Conservation (phyloP, 2,329 filamentous ascomycete genomes). For the Xylaria sp. region DNA sequence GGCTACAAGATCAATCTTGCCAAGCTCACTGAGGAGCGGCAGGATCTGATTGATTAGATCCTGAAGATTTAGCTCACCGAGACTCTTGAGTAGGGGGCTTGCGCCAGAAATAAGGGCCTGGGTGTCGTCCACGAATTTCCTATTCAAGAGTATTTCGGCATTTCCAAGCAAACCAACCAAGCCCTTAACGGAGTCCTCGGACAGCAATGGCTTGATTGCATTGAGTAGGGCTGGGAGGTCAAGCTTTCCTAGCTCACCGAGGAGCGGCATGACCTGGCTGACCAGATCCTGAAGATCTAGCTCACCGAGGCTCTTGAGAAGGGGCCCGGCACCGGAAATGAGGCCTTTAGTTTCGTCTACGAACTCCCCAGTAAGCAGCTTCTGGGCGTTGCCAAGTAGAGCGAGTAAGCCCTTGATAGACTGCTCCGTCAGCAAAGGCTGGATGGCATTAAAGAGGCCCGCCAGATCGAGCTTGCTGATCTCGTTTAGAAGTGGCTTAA, state of each 20-base stretch:
- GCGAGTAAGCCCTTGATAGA: conserved; percentile 40
- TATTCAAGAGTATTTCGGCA: conserved; percentile 38
- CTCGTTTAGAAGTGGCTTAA: conserved; percentile 41
- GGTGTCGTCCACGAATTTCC: conserved; percentile 36
- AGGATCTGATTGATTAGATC: conserved; percentile 37
- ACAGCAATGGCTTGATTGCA: conserved; percentile 44
- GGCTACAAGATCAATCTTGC: conserved; percentile 43
- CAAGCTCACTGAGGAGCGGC: conserved; percentile 43
- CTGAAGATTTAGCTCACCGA: conserved; percentile 42
- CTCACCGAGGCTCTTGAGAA: conserved; percentile 35
- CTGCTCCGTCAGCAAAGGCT: conserved; percentile 44
- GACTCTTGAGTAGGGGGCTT: conserved; percentile 32
- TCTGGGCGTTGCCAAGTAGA: conserved; percentile 42
- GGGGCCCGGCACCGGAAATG: conserved; percentile 33
- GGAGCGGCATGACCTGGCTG: conserved; percentile 39
- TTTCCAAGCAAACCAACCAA: conserved; percentile 40
- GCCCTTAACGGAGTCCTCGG: conserved; percentile 38
- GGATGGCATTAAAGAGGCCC: conserved; percentile 42
- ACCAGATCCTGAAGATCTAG: conserved; percentile 42
- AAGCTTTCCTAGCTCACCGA: conserved; percentile 42
- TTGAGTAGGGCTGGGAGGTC: conserved; percentile 43
- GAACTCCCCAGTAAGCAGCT: conserved; percentile 37
- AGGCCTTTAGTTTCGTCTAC: conserved; percentile 39
- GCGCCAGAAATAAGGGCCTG: conserved; percentile 37
- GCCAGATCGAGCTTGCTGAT: conserved; percentile 44